Evolutionary conservation across 768 basidiomycete genomes (phyloP).

Genomic region (Hericium alpestre): DNA sequence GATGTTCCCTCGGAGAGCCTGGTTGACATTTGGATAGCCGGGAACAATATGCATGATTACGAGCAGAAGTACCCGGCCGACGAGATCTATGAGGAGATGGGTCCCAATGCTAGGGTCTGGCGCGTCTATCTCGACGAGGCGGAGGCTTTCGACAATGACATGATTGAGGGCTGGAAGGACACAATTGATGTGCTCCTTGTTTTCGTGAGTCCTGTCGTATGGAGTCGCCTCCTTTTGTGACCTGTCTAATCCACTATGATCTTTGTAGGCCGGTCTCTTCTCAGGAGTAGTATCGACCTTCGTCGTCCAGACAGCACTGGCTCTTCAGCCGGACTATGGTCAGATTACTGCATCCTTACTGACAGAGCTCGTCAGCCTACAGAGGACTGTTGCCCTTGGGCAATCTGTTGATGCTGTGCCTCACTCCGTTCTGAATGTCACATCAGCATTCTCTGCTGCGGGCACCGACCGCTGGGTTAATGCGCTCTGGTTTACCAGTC

Average conservation of each 20-base stretch:
- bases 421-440: too few species aligned
- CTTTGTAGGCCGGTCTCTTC: neutral
- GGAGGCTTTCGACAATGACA: neutral
- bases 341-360: too few species aligned
- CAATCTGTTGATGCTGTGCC: neutral
- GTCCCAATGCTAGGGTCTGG: neutral
- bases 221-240: neutral
- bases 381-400: too few species aligned
- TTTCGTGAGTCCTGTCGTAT: too few species aligned
- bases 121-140: neutral
- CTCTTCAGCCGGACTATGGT: too few species aligned
- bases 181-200: neutral
- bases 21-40: too few species aligned
- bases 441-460: too few species aligned
- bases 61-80: neutral
- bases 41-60: neutral
- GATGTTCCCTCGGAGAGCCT: too few species aligned
- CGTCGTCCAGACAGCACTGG: too few species aligned
- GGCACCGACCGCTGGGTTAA: neutral
- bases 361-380: too few species aligned
- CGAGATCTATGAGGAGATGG: neutral
- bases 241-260: too few species aligned
- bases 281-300: too few species aligned
- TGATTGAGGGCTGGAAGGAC: neutral
- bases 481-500: neutral